These are phyloP conservation scores for Coemansia sp. DNA, from an alignment of 192 early-diverging fungal species.

Conservation along the genomic window DNA sequence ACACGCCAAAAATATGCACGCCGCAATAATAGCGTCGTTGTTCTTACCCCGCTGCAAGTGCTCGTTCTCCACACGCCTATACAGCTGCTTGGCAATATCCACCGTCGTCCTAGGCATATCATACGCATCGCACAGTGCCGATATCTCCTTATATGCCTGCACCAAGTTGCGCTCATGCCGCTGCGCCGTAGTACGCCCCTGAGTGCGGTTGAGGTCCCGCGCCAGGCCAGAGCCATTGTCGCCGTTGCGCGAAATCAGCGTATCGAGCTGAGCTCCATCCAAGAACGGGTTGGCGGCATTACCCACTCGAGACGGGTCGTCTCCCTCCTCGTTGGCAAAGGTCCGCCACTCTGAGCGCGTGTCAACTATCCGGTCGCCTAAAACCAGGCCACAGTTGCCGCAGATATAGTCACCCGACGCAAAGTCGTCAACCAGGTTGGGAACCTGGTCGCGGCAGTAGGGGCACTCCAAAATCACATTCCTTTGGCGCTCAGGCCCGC, in stretches of 20 bases:
- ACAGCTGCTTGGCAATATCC: slow-evolving; percentile 92
- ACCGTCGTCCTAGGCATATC: slow-evolving; percentile 73
- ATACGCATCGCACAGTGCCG: slow-evolving; percentile 84
- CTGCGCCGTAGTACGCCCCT: slow-evolving; percentile 64
- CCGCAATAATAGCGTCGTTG: slow-evolving; percentile 85
- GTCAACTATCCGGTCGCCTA: slow-evolving; percentile 96
- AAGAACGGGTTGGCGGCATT: slow-evolving; percentile 42
- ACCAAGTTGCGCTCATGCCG: slow-evolving; percentile 76
- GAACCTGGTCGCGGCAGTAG: slow-evolving; percentile 77
- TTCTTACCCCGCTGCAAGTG: slow-evolving; percentile 80
- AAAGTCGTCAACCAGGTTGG: slow-evolving; percentile 97
- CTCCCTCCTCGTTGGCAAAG: slow-evolving; percentile 51
- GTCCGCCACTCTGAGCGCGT: slow-evolving; percentile 95
- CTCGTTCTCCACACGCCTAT: slow-evolving; percentile 84
- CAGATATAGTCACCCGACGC: slow-evolving; percentile 91
- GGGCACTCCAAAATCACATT: slow-evolving; percentile 56
- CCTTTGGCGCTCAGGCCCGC: slow-evolving; percentile 8
- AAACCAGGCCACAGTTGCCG: slow-evolving; percentile 90
- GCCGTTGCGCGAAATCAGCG: slow-evolving; percentile 81
- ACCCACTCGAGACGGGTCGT: slow-evolving; percentile 50
- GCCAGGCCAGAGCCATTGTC: slow-evolving; percentile 56
- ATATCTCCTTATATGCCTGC: slow-evolving; percentile 84
- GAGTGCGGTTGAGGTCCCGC: slow-evolving; percentile 44
- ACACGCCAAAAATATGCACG: slow-evolving; percentile 93
- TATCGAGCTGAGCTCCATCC: slow-evolving; percentile 46